Conservation (phyloP, 2,329 filamentous ascomycete genomes). For the Coleophoma eucalyptorum region DNA sequence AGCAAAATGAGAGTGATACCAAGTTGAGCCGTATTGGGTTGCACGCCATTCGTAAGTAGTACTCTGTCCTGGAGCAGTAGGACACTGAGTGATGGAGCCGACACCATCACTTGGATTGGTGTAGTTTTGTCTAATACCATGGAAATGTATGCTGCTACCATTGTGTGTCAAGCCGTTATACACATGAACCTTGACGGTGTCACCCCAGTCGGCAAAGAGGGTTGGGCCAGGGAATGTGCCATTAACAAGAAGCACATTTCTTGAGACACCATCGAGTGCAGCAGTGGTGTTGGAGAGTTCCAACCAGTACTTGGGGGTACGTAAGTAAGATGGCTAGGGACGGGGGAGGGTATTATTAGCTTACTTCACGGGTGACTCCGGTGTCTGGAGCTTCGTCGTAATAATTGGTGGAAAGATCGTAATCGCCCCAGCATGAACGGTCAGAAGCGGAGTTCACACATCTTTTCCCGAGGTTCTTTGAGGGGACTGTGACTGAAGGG, state of each 20-base stretch:
- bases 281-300: conserved; percentile 9
- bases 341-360: no score
- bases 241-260: conserved; percentile 23
- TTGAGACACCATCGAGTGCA: conserved; percentile 22
- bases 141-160: conserved; percentile 35
- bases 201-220: conserved; percentile 29
- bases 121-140: conserved; percentile 37
- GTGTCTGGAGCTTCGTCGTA: conserved; percentile 30
- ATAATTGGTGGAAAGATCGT: conserved; percentile 38
- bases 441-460: conserved; percentile 4
- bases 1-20: conserved; percentile 57
- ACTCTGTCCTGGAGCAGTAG: conserved; percentile 45
- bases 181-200: conserved; percentile 24
- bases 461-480: neutral
- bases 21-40: conserved; percentile 40
- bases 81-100: conserved; percentile 53
- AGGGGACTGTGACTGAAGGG: neutral
- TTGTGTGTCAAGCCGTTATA: conserved; percentile 26
- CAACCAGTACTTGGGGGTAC: conserved; percentile 8
- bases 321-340: no score
- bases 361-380: conserved; percentile 38
- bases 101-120: conserved; percentile 35
- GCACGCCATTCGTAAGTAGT: conserved; percentile 12
- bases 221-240: conserved; percentile 25
- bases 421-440: conserved; percentile 37